These are phyloP conservation scores for Dillenia suffruticosa DNA, from an alignment of 164 flowering plant genomes.

Conservation along the genomic window DNA sequence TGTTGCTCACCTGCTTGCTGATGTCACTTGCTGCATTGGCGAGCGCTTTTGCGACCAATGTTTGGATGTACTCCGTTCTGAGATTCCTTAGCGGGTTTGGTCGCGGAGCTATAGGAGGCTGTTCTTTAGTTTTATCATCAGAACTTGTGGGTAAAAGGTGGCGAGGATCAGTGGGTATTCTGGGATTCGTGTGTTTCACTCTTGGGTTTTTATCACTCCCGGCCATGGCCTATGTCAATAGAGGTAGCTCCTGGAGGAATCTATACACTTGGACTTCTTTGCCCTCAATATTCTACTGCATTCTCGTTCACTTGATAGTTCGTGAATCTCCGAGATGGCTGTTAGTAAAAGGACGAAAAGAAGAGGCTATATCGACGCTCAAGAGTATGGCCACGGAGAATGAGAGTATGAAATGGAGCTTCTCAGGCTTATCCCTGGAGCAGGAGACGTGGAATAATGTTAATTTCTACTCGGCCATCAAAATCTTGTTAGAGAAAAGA, in stretches of 20 bases:
- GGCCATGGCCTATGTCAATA: conserved; percentile 34
- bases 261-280: conserved; percentile 49
- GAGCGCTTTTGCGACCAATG: conserved; percentile 38
- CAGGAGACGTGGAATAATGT: conserved; percentile 9
- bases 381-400: conserved; percentile 18
- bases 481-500: conserved; percentile 27
- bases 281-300: conserved; percentile 37
- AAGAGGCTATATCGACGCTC: conserved; percentile 44
- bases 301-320: conserved; percentile 27
- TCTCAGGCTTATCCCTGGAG: conserved; percentile 11
- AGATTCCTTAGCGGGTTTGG: conserved; percentile 53
- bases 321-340: conserved; percentile 85
- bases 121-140: conserved; percentile 47
- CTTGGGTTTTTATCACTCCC: conserved; percentile 70
- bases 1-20: conserved; percentile 39
- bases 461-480: conserved; percentile 34
- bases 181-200: conserved; percentile 53
- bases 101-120: conserved; percentile 53
- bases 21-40: conserved; percentile 38
- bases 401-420: conserved; percentile 9
- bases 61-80: conserved; percentile 55
- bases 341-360: conserved; percentile 39
- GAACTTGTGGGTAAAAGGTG: conserved; percentile 61
- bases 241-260: conserved; percentile 44
- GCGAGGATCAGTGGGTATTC: conserved; percentile 50